Conservation (phyloP, 768 basidiomycete genomes). For the Auricularia cornea region DNA sequence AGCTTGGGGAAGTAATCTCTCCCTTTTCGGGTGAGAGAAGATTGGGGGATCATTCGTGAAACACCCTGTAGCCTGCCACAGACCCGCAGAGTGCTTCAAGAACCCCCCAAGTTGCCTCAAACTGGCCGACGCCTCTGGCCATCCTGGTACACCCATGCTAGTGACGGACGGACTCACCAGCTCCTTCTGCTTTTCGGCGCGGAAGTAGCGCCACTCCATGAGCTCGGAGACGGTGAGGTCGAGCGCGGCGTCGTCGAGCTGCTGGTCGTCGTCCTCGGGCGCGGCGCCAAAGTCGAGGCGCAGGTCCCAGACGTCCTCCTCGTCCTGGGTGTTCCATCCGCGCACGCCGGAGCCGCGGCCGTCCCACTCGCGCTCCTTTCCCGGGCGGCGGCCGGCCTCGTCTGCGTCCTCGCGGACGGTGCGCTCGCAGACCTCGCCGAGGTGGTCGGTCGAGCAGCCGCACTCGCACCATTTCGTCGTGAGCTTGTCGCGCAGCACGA, state of each 20-base stretch:
- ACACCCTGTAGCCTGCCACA: too few species aligned
- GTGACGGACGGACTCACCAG: conserved; percentile 42
- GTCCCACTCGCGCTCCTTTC: conserved; percentile 72
- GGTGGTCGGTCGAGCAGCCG: conserved; percentile 70
- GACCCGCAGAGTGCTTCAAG: too few species aligned
- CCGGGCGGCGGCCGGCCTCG: conserved; percentile 45
- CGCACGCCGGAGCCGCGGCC: conserved; percentile 59
- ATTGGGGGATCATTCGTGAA: too few species aligned
- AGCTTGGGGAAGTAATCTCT: too few species aligned
- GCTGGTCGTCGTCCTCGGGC: not conserved
- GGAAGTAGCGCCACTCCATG: conserved; percentile 66
- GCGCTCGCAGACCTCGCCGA: conserved; percentile 68
- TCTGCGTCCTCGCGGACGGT: conserved; percentile 65
- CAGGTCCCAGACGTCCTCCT: conserved; percentile 70
- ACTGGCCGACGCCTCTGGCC: too few species aligned
- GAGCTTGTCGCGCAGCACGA: conserved; percentile 60
- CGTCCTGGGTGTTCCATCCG: conserved; percentile 68
- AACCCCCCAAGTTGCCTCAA: too few species aligned
- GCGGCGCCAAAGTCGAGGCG: conserved; percentile 52
- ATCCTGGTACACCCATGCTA: too few species aligned
- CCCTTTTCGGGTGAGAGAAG: too few species aligned
- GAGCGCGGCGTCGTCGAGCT: conserved; percentile 25
- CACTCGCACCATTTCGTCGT: conserved; percentile 75
- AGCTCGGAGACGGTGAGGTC: conserved; percentile 66
- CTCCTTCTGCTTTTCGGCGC: conserved; percentile 66